These are phyloP conservation scores for Mucor piriformis DNA, from an alignment of 371 early-diverging fungal species.

Conservation along the genomic window DNA sequence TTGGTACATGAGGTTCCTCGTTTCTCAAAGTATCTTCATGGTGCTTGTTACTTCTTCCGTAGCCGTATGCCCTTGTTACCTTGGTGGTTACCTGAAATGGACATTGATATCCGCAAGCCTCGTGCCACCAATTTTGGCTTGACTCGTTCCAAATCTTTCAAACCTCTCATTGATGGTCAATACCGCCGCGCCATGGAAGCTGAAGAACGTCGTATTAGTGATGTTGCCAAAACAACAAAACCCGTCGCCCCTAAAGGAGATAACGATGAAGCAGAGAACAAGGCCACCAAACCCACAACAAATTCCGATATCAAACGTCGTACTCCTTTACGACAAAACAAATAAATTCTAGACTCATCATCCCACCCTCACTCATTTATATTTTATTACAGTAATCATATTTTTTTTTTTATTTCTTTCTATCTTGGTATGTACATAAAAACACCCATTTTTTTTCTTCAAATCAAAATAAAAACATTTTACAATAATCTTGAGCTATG, in stretches of 20 bases:
- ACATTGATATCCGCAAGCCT: slow-evolving; percentile 38
- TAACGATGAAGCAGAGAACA: slow-evolving; percentile 5
- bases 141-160: slow-evolving; percentile 38
- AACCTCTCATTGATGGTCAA: slow-evolving; percentile 41
- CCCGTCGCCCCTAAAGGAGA: slow-evolving; percentile 14
- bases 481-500: no score
- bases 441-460: no score
- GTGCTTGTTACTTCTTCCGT: slow-evolving; percentile 87
- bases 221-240: slow-evolving; percentile 22
- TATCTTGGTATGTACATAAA: no score
- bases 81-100: slow-evolving; percentile 79
- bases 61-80: slow-evolving; percentile 85
- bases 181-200: slow-evolving; percentile 37
- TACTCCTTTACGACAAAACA: slow-evolving; percentile 13
- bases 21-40: slow-evolving; percentile 98
- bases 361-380: not conserved
- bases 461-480: no score
- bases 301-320: slow-evolving; percentile 22
- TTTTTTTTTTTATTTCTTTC: not conserved
- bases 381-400: not conserved
- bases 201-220: slow-evolving; percentile 31
- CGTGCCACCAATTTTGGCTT: slow-evolving; percentile 38
- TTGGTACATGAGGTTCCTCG: slow-evolving; percentile 96
- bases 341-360: slow-evolving; percentile 12
- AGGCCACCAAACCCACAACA: slow-evolving; percentile 13